phyloP scores from a whole-genome alignment of 2,329 filamentous ascomycete species.

The Alternaria sp. region DNA sequence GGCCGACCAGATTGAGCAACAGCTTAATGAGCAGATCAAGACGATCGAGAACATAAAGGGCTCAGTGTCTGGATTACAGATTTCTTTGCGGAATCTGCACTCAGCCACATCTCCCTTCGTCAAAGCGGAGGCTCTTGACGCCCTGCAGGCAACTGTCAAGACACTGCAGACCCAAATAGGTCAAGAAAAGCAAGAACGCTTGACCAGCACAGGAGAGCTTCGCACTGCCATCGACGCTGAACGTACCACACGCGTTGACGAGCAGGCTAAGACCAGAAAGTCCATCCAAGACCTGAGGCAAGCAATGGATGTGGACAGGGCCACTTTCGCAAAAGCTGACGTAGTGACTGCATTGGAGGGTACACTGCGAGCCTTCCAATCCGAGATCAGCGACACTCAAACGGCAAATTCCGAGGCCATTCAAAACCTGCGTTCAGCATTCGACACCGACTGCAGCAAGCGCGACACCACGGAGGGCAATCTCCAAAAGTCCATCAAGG shows the following conservation, averaged over 20 bases:
- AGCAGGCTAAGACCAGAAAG: background rate
- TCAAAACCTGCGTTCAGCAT: background rate
- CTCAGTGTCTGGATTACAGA: background rate
- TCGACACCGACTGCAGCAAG: background rate
- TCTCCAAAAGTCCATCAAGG: background rate
- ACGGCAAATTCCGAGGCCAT: background rate
- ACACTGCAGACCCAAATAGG: background rate
- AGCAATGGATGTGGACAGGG: background rate
- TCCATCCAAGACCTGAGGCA: background rate
- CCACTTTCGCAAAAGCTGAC: conserved; percentile 1
- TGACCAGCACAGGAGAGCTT: background rate
- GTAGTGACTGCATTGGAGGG: background rate
- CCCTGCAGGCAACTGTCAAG: background rate
- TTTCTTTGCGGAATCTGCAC: background rate
- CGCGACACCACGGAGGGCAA: background rate
- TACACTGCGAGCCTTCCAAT: background rate
- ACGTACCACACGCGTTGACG: background rate
- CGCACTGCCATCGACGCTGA: background rate
- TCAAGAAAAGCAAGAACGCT: background rate
- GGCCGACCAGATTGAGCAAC: background rate
- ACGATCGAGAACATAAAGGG: background rate
- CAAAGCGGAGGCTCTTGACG: background rate
- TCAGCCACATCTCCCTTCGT: background rate
- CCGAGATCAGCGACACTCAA: background rate
- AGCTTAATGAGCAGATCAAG: background rate